Conservation (phyloP, 306 rosid genomes). For the Medicago ruthenica region DNA sequence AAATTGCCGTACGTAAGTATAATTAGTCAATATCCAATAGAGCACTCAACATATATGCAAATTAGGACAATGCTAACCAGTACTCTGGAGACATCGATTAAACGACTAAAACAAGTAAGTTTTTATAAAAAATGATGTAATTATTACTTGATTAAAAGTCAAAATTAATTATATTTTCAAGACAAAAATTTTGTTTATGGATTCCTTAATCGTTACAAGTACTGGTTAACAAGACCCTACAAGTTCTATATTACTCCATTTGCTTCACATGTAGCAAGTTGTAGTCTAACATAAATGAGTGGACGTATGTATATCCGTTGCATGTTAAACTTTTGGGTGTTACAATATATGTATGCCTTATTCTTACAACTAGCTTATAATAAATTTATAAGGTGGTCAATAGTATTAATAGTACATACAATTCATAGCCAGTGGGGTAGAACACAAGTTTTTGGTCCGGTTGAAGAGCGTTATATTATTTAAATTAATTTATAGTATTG, state of each 20-base stretch:
- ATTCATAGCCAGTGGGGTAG: not conserved
- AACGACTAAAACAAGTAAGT: too few species aligned
- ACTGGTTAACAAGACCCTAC: too few species aligned
- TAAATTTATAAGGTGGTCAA: constrained; percentile 1
- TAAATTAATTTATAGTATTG: too few species aligned
- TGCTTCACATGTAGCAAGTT: constrained; percentile 31
- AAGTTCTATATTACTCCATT: not conserved
- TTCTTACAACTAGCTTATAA: constrained; percentile 12
- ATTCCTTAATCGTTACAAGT: too few species aligned
- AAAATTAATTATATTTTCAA: too few species aligned
- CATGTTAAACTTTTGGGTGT: constrained; percentile 43
- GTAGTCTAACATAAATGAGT: constrained; percentile 39
- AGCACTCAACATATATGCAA: not conserved
- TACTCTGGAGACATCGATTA: too few species aligned
- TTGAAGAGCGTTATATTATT: too few species aligned
- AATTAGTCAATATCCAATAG: constrained; percentile 22
- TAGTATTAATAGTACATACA: not conserved
- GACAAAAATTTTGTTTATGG: too few species aligned
- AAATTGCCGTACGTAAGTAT: constrained; percentile 46
- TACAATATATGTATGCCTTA: constrained; percentile 40
- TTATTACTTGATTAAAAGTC: too few species aligned
- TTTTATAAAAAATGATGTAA: too few species aligned
- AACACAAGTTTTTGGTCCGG: too few species aligned
- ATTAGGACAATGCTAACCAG: too few species aligned
- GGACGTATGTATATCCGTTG: constrained; percentile 35